phyloP scores from a whole-genome alignment of 1,139 yeast species.

The Candida albicans region DNA sequence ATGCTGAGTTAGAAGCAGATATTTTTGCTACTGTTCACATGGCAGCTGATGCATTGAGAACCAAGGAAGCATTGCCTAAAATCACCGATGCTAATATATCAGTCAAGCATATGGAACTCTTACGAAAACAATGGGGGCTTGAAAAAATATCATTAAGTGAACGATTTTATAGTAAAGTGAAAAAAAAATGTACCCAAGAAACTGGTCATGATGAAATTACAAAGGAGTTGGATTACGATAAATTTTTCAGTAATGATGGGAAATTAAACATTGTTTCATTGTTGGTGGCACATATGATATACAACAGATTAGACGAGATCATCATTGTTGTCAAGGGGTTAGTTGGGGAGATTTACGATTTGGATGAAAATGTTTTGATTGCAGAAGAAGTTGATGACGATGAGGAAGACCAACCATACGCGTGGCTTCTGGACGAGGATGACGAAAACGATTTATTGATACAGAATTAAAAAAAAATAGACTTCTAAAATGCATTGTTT shows the following conservation, averaged over 20 bases:
- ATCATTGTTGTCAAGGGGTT: slow-evolving; percentile 32
- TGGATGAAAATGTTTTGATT: slow-evolving; percentile 11
- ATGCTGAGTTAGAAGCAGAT: slow-evolving; percentile 31
- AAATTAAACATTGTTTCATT: slow-evolving; percentile 31
- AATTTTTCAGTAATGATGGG: slow-evolving; percentile 35
- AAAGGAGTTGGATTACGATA: slow-evolving; percentile 24
- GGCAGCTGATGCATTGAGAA: slow-evolving; percentile 32
- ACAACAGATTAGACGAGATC: slow-evolving; percentile 32
- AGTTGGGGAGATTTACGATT: slow-evolving; percentile 40
- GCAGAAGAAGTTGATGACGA: slow-evolving; percentile 9
- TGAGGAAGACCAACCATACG: not conserved
- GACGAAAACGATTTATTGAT: not conserved
- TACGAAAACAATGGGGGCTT: slow-evolving; percentile 34
- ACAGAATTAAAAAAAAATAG: not conserved
- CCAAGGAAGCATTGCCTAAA: slow-evolving; percentile 32
- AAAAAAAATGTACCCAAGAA: not conserved
- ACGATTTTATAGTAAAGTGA: slow-evolving; percentile 21
- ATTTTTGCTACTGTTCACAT: slow-evolving; percentile 33
- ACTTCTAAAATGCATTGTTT: not conserved
- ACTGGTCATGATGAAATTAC: slow-evolving; percentile 16
- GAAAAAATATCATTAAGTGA: slow-evolving; percentile 27
- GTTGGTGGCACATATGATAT: slow-evolving; percentile 33
- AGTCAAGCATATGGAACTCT: slow-evolving; percentile 30
- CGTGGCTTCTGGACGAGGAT: not conserved
- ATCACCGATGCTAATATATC: slow-evolving; percentile 36